Percentiles rank a stretch among this genome's conserved stretches.
These are phyloP conservation scores for Pleurostoma richardsiae DNA, from an alignment of 2,329 filamentous ascomycete species.

Conservation along the genomic window DNA sequence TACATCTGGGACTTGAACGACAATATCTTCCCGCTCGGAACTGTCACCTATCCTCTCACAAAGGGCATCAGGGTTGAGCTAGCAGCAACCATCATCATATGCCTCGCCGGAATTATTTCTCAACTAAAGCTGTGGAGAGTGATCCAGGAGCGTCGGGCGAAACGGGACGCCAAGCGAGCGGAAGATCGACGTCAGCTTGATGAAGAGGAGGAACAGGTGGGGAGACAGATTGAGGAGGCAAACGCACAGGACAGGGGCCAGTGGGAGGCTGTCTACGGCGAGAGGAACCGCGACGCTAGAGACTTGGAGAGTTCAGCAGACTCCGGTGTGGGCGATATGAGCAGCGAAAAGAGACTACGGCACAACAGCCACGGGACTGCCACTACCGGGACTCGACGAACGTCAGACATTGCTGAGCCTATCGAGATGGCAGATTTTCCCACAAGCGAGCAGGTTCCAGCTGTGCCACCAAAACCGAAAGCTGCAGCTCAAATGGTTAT, in stretches of 20 bases:
- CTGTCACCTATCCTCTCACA: constrained; percentile 77
- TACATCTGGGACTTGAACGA: constrained; percentile 85
- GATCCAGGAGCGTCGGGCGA: constrained; percentile 57
- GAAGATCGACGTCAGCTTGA: constrained; percentile 50
- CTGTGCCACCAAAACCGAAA: constrained; percentile 17
- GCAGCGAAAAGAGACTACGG: constrained; percentile 36
- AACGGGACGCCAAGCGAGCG: constrained; percentile 43
- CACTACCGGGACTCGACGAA: constrained; percentile 24
- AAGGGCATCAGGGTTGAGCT: constrained; percentile 82
- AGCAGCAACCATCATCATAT: constrained; percentile 70
- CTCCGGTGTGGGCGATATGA: constrained; percentile 45
- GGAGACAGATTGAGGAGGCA: constrained; percentile 59
- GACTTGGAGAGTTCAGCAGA: constrained; percentile 33
- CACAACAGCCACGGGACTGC: constrained; percentile 27
- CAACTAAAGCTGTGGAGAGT: constrained; percentile 85
- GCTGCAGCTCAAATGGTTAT: constrained; percentile 34
- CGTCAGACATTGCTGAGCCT: constrained; percentile 36
- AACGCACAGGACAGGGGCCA: constrained; percentile 56
- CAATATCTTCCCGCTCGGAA: constrained; percentile 71
- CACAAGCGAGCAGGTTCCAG: constrained; percentile 18
- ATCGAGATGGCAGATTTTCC: constrained; percentile 53
- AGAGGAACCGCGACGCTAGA: constrained; percentile 37
- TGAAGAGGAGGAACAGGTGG: constrained; percentile 64
- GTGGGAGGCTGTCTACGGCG: constrained; percentile 77
- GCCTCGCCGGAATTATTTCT: constrained; percentile 70